phyloP scores from a whole-genome alignment of 2,329 filamentous ascomycete genomes.

The Hypoxylon sp. region DNA sequence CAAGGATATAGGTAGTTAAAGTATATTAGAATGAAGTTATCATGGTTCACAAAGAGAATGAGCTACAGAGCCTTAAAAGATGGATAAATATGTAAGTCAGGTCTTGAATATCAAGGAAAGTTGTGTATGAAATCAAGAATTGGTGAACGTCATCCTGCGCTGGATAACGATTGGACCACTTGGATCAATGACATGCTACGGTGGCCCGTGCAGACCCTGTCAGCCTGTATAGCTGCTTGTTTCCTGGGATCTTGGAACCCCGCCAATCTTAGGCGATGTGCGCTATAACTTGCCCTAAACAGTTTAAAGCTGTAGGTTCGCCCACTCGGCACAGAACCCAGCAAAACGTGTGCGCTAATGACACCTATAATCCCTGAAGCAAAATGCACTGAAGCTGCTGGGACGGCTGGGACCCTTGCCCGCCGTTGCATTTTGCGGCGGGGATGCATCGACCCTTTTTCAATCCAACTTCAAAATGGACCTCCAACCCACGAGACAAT shows the following conservation, averaged over 20 bases:
- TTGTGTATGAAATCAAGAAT: conserved; percentile 31
- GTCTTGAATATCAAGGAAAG: conserved; percentile 38
- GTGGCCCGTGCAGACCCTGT: conserved; percentile 39
- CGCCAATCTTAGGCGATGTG: conserved; percentile 26
- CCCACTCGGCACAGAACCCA: conserved; percentile 21
- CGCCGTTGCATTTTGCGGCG: conserved; percentile 38
- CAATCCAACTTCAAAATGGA: conserved; percentile 28
- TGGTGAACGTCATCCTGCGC: conserved; percentile 48
- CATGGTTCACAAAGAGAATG: neutral
- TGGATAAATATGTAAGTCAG: neutral
- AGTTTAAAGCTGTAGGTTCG: conserved; percentile 2
- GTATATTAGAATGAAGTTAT: conserved; percentile 11
- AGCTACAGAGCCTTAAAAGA: neutral
- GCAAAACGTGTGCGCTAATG: conserved; percentile 34
- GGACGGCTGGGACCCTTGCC: conserved; percentile 22
- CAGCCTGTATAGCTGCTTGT: conserved; percentile 1
- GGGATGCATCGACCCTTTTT: conserved; percentile 20
- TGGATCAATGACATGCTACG: conserved; percentile 40
- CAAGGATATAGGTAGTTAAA: conserved; percentile 1
- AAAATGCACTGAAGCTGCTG: conserved; percentile 9
- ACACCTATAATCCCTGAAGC: conserved; percentile 24
- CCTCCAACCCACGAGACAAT: conserved; percentile 12
- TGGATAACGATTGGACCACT: conserved; percentile 37
- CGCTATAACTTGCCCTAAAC: conserved; percentile 36
- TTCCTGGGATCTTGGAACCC: conserved; percentile 31